A percentile compares a stretch with the other conserved stretches of the same genome.
These are phyloP conservation scores for Phytophthora sojae DNA, from an alignment of 352 stramenopile genomes.

Conservation along the genomic window DNA sequence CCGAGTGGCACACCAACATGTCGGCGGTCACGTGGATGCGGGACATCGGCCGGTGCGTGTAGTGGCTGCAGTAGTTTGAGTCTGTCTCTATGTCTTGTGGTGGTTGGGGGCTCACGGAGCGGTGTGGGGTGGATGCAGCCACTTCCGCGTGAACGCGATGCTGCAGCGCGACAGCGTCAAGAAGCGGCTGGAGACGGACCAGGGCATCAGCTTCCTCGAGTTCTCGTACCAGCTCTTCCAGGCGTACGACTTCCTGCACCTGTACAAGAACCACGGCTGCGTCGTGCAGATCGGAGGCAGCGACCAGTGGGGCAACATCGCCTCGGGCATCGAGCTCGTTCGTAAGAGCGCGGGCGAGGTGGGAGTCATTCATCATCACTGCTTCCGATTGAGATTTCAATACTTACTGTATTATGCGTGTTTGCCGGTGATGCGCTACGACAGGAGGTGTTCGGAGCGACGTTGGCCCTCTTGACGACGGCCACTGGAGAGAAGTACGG, in stretches of 20 bases:
- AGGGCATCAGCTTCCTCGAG: slow-evolving; percentile 98
- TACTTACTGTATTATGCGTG: neutral
- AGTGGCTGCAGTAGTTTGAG: neutral
- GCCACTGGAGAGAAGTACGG: slow-evolving; percentile 99
- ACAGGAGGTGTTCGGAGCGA: slow-evolving; percentile 94
- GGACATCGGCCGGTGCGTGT: slow-evolving; percentile 90
- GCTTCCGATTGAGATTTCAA: neutral
- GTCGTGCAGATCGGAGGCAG: slow-evolving; percentile 97
- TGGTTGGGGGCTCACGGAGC: neutral
- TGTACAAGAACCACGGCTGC: slow-evolving; percentile 92
- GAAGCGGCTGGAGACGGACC: slow-evolving; percentile 94
- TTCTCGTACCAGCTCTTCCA: slow-evolving; percentile 99
- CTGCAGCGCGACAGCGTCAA: slow-evolving; percentile 98
- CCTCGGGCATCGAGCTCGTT: slow-evolving; percentile 96
- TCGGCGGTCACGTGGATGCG: slow-evolving; percentile 98
- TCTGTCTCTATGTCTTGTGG: neutral
- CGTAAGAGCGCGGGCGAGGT: slow-evolving; percentile 87
- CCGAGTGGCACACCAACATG: slow-evolving; percentile 96
- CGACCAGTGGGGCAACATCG: slow-evolving; percentile 99
- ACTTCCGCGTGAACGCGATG: slow-evolving; percentile 99
- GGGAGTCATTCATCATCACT: neutral
- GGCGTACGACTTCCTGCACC: slow-evolving; percentile 99
- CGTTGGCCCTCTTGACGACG: slow-evolving; percentile 97
- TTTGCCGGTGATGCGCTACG: slow-evolving; percentile 2
- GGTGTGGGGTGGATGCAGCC: slow-evolving; percentile 34